Conservation (phyloP, 495 filamentous ascomycete genomes). For the Glonium stellatum region DNA sequence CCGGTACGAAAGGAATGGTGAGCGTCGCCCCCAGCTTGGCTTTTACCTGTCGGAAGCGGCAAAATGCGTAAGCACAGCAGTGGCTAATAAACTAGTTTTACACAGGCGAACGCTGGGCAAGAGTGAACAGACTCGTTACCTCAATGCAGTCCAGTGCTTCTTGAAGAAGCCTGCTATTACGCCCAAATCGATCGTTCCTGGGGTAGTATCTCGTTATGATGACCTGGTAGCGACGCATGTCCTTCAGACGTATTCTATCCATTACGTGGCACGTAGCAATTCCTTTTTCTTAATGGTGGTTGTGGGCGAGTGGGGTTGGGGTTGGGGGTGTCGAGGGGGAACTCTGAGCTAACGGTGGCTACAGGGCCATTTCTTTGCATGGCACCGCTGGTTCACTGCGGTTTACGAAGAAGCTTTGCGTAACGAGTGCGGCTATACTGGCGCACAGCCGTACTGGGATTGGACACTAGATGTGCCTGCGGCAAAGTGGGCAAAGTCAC, state of each 20-base stretch:
- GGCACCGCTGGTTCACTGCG: conserved; percentile 3
- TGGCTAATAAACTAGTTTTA: background rate
- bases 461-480: conserved; percentile 37
- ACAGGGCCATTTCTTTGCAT: conserved; percentile 3
- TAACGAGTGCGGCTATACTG: conserved; percentile 30
- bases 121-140: background rate
- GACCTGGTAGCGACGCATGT: conserved; percentile 5
- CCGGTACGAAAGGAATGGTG: background rate
- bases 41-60: too few species aligned
- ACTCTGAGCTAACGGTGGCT: background rate
- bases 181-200: background rate
- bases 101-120: conserved; percentile 1
- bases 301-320: too few species aligned
- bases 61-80: background rate
- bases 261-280: background rate
- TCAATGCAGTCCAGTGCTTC: conserved; percentile 2
- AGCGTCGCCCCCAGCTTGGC: background rate
- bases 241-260: background rate
- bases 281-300: too few species aligned
- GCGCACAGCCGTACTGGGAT: conserved; percentile 50
- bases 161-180: conserved; percentile 1
- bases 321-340: too few species aligned
- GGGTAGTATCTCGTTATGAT: conserved; percentile 4
- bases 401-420: conserved; percentile 11
- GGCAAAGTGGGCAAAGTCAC: background rate